phyloP scores from a whole-genome alignment of 352 stramenopile species.

The Phytophthora boehmeriae region DNA sequence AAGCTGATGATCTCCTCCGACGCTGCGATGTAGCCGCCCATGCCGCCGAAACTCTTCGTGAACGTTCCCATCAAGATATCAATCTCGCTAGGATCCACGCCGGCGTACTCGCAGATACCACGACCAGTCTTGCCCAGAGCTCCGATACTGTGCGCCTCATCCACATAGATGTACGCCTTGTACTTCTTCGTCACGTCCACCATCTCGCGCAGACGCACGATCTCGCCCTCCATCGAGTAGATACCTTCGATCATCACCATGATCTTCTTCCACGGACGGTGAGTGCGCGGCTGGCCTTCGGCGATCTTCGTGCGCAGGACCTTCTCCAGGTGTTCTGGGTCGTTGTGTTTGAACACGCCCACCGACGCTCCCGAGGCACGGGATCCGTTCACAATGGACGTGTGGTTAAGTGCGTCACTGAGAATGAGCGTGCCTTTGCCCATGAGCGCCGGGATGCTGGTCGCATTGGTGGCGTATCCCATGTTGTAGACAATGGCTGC shows the following conservation, averaged over 20 bases:
- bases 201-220: slow-evolving; percentile 93
- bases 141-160: slow-evolving; percentile 98
- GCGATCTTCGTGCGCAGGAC: slow-evolving; percentile 83
- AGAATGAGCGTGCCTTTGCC: slow-evolving; percentile 94
- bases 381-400: slow-evolving; percentile 98
- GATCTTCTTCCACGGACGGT: slow-evolving; percentile 97
- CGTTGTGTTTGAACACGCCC: slow-evolving; percentile 97
- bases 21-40: slow-evolving; percentile 98
- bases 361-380: slow-evolving; percentile 92
- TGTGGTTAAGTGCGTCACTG: slow-evolving; percentile 98
- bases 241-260: slow-evolving; percentile 97
- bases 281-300: slow-evolving; percentile 90
- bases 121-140: slow-evolving; percentile 94
- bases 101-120: slow-evolving; percentile 95
- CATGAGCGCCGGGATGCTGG: slow-evolving; percentile 96
- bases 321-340: slow-evolving; percentile 91
- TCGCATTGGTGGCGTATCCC: slow-evolving; percentile 99
- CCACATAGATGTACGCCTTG: slow-evolving; percentile 97
- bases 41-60: slow-evolving; percentile 98
- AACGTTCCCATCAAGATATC: slow-evolving; percentile 99
- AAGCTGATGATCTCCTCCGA: slow-evolving; percentile 77
- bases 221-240: slow-evolving; percentile 99
- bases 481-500: slow-evolving; percentile 98
- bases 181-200: slow-evolving; percentile 96
- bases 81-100: slow-evolving; percentile 95